A percentile compares a stretch with the other conserved stretches of the same genome.
These are phyloP conservation scores for Kodamaea lidongshanica DNA, from an alignment of 805 yeast genomes.

Conservation along the genomic window DNA sequence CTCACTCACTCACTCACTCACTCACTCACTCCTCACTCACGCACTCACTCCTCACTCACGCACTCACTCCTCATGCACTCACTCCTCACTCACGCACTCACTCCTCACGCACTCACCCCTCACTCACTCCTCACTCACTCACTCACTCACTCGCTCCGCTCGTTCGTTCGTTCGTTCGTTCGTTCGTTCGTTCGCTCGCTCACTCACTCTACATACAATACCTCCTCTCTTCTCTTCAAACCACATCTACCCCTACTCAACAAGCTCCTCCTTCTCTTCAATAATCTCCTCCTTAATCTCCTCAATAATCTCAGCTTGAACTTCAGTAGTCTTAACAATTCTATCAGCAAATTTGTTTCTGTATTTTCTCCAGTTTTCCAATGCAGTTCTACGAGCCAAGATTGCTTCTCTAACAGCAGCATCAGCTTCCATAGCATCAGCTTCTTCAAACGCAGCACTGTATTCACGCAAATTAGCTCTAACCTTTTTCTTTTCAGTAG, in stretches of 20 bases:
- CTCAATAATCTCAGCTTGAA: slow-evolving; percentile 53
- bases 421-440: slow-evolving; percentile 92
- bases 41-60: no score
- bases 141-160: no score
- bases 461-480: slow-evolving; percentile 84
- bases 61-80: no score
- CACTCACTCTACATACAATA: no score
- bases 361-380: slow-evolving; percentile 83
- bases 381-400: slow-evolving; percentile 70
- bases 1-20: no score
- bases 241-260: slow-evolving; percentile 42
- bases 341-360: slow-evolving; percentile 41
- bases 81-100: no score
- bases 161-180: no score
- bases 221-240: background rate
- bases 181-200: no score
- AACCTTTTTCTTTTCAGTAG: slow-evolving; percentile 81
- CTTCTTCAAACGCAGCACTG: slow-evolving; percentile 88
- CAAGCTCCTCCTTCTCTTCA: slow-evolving; percentile 66
- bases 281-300: slow-evolving; percentile 72
- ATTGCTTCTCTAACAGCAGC: slow-evolving; percentile 87
- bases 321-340: slow-evolving; percentile 42
- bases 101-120: no score
- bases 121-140: no score
- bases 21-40: no score